Evolutionary conservation across 352 stramenopile species (phyloP).

Genomic region (Phytopythium cucurbitacearum): DNA sequence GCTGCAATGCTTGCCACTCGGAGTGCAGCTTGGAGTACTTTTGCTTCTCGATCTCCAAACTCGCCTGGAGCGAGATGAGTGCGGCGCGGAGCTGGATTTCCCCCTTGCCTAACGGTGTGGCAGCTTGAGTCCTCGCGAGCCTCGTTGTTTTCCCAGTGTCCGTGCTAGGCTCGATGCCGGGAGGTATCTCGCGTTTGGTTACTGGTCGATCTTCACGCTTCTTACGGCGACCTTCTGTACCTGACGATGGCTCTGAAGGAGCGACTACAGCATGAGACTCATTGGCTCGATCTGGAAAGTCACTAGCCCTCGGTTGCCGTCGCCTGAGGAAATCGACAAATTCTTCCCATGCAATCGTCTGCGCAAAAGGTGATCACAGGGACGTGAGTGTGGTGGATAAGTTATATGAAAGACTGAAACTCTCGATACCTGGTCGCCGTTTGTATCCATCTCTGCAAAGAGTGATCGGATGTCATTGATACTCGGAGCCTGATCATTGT

Average conservation of each 20-base stretch:
- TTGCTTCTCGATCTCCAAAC: constrained; percentile 11
- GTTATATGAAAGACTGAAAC: not conserved
- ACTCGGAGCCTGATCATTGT: not conserved
- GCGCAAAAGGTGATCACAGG: constrained; percentile 1
- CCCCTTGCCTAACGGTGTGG: not conserved
- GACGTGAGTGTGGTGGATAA: not conserved
- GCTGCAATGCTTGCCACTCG: constrained; percentile 23
- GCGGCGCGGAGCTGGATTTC: not conserved
- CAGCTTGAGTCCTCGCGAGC: not conserved
- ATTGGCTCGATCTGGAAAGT: not conserved
- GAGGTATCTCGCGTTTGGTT: too few species aligned
- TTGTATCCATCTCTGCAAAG: constrained; percentile 45
- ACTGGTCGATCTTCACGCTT: constrained; percentile 17
- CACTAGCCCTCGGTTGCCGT: constrained; percentile 3
- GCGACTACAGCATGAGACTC: constrained; percentile 1
- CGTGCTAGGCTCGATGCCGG: too few species aligned
- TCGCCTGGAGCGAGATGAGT: not conserved
- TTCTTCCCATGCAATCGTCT: constrained; percentile 55
- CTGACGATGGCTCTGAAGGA: constrained; percentile 6
- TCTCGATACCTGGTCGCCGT: constrained; percentile 37
- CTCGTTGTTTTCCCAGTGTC: not conserved
- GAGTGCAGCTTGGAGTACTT: constrained; percentile 7
- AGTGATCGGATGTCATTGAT: constrained; percentile 23
- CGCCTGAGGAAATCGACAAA: constrained; percentile 45
- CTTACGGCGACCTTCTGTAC: constrained; percentile 20